Percentiles rank a stretch among this genome's conserved stretches.
Evolutionary conservation across 163 green algal species (phyloP).

Genomic region (Prototheca wickerhamii): DNA sequence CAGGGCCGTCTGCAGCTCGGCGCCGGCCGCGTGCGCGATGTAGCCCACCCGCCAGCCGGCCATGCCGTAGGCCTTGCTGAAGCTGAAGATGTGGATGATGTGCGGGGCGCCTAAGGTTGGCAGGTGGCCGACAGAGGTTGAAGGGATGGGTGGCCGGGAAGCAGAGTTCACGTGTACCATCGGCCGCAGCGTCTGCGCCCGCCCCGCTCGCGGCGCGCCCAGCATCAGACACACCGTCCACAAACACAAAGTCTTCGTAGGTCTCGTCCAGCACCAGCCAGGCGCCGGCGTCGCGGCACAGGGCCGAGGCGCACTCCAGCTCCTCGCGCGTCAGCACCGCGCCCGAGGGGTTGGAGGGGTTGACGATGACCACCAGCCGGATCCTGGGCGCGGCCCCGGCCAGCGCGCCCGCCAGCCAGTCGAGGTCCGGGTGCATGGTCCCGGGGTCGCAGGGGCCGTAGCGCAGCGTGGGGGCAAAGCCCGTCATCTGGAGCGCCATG

Average conservation of each 20-base stretch:
- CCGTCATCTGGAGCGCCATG: constrained; percentile 75
- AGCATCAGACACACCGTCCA: constrained; percentile 4
- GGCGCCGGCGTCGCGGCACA: constrained; percentile 32
- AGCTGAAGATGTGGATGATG: constrained; percentile 85
- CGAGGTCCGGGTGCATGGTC: constrained; percentile 65
- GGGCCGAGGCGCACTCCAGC: constrained; percentile 42
- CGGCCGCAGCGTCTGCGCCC: not conserved
- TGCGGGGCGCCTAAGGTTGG: constrained; percentile 54
- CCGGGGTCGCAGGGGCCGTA: constrained; percentile 39
- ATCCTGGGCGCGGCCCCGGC: not conserved
- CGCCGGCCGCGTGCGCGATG: constrained; percentile 38
- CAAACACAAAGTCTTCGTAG: constrained; percentile 73
- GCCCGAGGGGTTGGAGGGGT: constrained; percentile 85
- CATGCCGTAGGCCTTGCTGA: constrained; percentile 92
- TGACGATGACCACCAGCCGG: constrained; percentile 66
- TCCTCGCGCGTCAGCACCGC: constrained; percentile 47
- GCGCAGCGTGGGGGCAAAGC: constrained; percentile 29
- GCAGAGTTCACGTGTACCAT: too few relatives aligned
- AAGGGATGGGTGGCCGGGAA: too few relatives aligned
- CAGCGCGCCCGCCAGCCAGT: constrained; percentile 63
- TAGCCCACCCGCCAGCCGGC: constrained; percentile 92
- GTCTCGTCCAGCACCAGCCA: constrained; percentile 79
- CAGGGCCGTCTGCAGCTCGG: constrained; percentile 45
- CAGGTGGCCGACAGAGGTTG: too few relatives aligned
- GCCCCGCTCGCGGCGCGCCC: too few relatives aligned